Evolutionary conservation across 805 yeast genomes (phyloP).

Genomic region (Wickerhamomyces subpelliculosus): DNA sequence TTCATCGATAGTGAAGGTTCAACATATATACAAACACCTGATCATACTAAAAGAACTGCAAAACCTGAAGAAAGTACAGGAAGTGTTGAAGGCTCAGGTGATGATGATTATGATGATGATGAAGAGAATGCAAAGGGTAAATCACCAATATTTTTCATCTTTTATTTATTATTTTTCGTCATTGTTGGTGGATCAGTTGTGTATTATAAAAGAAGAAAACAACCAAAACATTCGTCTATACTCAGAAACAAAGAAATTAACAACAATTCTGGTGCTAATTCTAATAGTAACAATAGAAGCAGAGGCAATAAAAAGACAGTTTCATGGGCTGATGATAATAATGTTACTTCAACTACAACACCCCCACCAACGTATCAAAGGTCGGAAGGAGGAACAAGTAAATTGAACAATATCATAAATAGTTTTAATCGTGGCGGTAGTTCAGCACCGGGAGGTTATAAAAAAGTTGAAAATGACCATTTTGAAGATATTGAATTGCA

Average conservation of each 20-base stretch:
- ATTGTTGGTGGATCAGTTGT: slow-evolving; percentile 13
- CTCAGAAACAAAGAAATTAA: slow-evolving; percentile 5
- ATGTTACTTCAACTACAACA: not conserved
- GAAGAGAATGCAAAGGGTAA: slow-evolving; percentile 10
- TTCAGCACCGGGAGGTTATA: not conserved
- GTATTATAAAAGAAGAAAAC: slow-evolving; percentile 12
- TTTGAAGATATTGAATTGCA: slow-evolving; percentile 17
- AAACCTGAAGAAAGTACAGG: too few relatives aligned
- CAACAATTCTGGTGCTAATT: not conserved
- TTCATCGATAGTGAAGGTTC: slow-evolving; percentile 9
- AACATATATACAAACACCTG: slow-evolving; percentile 19
- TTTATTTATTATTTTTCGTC: slow-evolving; percentile 14
- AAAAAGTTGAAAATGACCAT: slow-evolving; percentile 2
- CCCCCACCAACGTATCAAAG: not conserved
- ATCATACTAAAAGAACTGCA: slow-evolving; percentile 9
- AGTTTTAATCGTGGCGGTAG: not conserved
- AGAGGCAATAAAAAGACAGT: slow-evolving; percentile 24
- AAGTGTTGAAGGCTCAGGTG: too few relatives aligned
- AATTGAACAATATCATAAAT: not conserved
- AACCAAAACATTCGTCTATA: slow-evolving; percentile 14
- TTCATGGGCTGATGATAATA: slow-evolving; percentile 29
- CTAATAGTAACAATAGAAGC: slow-evolving; percentile 5
- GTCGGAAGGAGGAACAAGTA: not conserved
- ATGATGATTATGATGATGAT: slow-evolving; percentile 4
- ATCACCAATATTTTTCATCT: slow-evolving; percentile 13